Evolutionary conservation across 1,284 basidiomycete species (phyloP).

Genomic region (Cutaneotrichosporon spelunceum): DNA sequence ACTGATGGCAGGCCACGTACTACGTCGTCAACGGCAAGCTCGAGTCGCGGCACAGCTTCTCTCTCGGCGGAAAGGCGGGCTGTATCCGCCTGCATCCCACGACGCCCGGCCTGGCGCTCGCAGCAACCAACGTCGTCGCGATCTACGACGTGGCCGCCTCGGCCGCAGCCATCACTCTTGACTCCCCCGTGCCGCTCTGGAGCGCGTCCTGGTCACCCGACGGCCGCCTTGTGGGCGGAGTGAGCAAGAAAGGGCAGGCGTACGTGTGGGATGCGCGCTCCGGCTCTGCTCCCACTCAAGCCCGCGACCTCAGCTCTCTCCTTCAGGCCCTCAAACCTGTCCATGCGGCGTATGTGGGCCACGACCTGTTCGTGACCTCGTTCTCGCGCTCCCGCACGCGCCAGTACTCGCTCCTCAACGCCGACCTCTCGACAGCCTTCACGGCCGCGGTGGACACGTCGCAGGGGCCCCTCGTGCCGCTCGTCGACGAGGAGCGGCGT

Average conservation of each 20-base stretch:
- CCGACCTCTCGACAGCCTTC: constrained; percentile 33
- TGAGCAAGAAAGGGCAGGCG: constrained; percentile 45
- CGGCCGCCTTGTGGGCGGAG: constrained; percentile 41
- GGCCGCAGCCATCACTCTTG: constrained; percentile 25
- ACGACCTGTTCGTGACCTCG: constrained; percentile 50
- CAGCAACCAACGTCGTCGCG: constrained; percentile 28
- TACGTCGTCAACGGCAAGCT: constrained; percentile 6
- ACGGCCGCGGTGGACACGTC: constrained; percentile 48
- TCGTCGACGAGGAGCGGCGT: constrained; percentile 48
- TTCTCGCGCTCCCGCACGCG: constrained; percentile 43
- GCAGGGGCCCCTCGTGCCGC: constrained; percentile 45
- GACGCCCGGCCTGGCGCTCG: constrained; percentile 41
- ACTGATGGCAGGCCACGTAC: constrained; percentile 15
- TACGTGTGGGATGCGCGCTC: constrained; percentile 48
- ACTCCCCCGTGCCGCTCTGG: constrained; percentile 38
- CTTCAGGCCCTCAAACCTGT: constrained; percentile 48
- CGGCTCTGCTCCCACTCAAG: constrained; percentile 21
- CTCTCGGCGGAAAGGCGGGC: constrained; percentile 29
- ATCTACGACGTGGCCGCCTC: constrained; percentile 44
- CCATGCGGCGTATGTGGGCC: constrained; percentile 35
- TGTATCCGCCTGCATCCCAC: constrained; percentile 50
- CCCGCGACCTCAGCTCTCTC: constrained; percentile 26
- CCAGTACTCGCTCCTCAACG: constrained; percentile 39
- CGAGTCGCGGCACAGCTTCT: constrained; percentile 3
- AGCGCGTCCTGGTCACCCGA: constrained; percentile 47